phyloP scores from a whole-genome alignment of 495 filamentous ascomycete species.

The Glarea lozoyensis region DNA sequence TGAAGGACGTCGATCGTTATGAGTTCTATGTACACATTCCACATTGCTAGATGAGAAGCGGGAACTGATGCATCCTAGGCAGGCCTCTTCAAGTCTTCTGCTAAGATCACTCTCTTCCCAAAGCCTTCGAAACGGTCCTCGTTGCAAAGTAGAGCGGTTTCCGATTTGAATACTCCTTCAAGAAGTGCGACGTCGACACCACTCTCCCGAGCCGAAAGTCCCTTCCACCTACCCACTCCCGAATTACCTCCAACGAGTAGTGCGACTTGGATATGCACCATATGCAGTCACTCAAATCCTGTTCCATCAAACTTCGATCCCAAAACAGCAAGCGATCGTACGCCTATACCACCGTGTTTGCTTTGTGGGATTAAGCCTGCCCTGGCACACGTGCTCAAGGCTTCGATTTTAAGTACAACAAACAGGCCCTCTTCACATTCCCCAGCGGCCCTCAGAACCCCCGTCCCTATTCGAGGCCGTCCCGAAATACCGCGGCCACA shows the following conservation, averaged over 20 bases:
- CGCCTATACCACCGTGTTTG: conserved; percentile 75
- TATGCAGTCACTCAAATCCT: conserved; percentile 95
- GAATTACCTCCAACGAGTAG: conserved; percentile 39
- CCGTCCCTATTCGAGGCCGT: conserved; percentile 17
- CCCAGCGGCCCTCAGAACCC: conserved; percentile 6
- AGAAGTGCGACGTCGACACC: conserved; percentile 39
- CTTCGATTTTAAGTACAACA: conserved; percentile 58
- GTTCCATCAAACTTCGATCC: conserved; percentile 90
- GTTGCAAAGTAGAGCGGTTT: conserved; percentile 32
- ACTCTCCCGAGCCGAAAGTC: conserved; percentile 37
- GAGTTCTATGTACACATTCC: conserved; percentile 67
- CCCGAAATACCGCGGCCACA: conserved; percentile 10
- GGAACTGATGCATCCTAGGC: conserved; percentile 44
- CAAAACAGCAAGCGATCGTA: conserved; percentile 61
- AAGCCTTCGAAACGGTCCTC: conserved; percentile 56
- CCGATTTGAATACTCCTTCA: conserved; percentile 28
- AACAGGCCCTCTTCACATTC: conserved; percentile 12
- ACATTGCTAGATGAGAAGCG: neutral
- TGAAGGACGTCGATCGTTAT: conserved; percentile 83
- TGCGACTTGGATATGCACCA: conserved; percentile 96
- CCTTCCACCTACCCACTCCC: conserved; percentile 37
- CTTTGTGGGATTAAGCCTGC: conserved; percentile 92
- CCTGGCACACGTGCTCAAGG: conserved; percentile 71
- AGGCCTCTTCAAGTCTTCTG: conserved; percentile 88
- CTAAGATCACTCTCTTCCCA: conserved; percentile 83